Base-by-base conservation (phyloP, 352 stramenopile species). In the Peronosclerospora sorghi region DNA sequence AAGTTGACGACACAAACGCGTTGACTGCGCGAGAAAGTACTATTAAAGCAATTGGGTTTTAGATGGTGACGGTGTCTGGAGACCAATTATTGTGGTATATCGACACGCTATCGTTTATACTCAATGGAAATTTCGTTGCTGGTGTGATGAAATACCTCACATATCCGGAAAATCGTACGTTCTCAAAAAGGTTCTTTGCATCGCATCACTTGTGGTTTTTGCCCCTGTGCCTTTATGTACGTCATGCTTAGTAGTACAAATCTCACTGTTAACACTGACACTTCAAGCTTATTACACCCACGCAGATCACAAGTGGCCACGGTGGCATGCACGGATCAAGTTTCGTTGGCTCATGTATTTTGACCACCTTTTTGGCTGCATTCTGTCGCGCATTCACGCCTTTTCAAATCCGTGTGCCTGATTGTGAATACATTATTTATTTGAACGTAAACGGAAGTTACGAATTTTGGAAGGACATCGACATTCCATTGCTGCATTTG, bases 41-140 rank as follows among this genome's bases (percentile, higher is more conserved):
- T 17, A 24, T 15, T 30, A 23, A 12, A 9, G 10, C 23, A 32
- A 1, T 1, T 35, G 7, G 13, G 8, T 8, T 37, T 17, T 75
- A 84, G 71, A 94, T 87, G 67, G 68, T 94, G 13, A 89, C 85
- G 14, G 87, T 97, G 4, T 92, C 83, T 12, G 91, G 95, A 28
- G 86, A 97, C 55, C 91, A 97, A 46, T 34, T 97, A 19, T 54
- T 94, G 12, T 97, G 88, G 88, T 97, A 91, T 49, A 68, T 95
- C 9, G 87, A 96, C 63, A 61, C 77, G 23, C 28, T 74, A 8
- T 83, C 48, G 30, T 94, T 79, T 41, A 24, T 83, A 3, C 35
- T 93, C 38, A 83, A 59, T 17, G 61, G 75, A 45, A 94, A 84
- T 40, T 96, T 97, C 52, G 56, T 79, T 14, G 71, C 95, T 17